Percentiles rank a stretch among this genome's conserved stretches.
These are phyloP conservation scores for Cordyceps pruinosa DNA, from an alignment of 2,329 filamentous ascomycete genomes.

Conservation along the genomic window DNA sequence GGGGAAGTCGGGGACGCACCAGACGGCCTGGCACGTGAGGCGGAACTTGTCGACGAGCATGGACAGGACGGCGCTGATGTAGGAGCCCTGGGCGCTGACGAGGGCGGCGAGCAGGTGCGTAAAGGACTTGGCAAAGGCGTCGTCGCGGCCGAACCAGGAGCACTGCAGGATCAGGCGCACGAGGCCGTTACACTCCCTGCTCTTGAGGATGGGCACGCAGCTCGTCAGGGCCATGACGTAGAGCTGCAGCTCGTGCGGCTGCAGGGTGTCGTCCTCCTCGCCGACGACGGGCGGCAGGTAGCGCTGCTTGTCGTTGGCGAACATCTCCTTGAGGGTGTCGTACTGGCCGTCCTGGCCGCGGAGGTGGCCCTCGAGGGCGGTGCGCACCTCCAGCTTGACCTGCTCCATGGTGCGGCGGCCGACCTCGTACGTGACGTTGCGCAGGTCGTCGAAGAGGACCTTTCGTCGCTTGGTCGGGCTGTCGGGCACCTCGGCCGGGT, in stretches of 20 bases:
- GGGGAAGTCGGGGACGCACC: slow-evolving; percentile 46
- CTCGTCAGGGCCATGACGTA: slow-evolving; percentile 58
- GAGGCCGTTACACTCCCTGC: slow-evolving; percentile 51
- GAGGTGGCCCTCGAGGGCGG: slow-evolving; percentile 50
- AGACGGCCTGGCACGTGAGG: slow-evolving; percentile 39
- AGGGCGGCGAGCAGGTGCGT: slow-evolving; percentile 63
- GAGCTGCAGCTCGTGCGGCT: slow-evolving; percentile 49
- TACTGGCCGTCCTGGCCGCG: slow-evolving; percentile 54
- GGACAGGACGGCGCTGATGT: slow-evolving; percentile 64
- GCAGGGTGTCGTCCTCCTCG: slow-evolving; percentile 42
- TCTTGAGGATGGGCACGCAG: slow-evolving; percentile 52
- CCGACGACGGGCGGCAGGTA: slow-evolving; percentile 32
- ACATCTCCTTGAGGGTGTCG: slow-evolving; percentile 53
- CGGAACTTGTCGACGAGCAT: slow-evolving; percentile 78
- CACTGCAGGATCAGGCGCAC: slow-evolving; percentile 53
- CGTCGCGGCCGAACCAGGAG: slow-evolving; percentile 59
- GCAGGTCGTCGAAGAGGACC: slow-evolving; percentile 52
- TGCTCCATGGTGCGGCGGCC: slow-evolving; percentile 46
- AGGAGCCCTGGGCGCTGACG: slow-evolving; percentile 75
- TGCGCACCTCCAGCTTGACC: slow-evolving; percentile 47
- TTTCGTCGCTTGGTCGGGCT: slow-evolving; percentile 48
- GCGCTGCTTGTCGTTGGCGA: slow-evolving; percentile 42
- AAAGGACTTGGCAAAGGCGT: slow-evolving; percentile 60
- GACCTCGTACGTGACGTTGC: slow-evolving; percentile 50
- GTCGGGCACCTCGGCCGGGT: slow-evolving; percentile 31